phyloP scores from a whole-genome alignment of 225 moss, liverwort and hornwort species.

The Pseudoscleropodium purum region DNA sequence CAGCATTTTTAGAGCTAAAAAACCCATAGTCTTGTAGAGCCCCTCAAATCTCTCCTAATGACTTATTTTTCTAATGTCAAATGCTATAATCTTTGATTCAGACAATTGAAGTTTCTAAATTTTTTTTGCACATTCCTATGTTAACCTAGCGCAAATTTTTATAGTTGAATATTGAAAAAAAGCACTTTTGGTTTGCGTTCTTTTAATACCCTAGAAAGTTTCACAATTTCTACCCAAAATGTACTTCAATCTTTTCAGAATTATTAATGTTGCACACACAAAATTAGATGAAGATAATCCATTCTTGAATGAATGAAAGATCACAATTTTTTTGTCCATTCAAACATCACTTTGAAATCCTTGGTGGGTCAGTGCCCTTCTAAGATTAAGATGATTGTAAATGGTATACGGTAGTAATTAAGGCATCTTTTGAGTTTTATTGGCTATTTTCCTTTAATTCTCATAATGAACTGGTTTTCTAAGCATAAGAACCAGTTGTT shows the following conservation, averaged over 20 bases:
- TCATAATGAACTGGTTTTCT: no score
- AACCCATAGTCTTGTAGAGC: no score
- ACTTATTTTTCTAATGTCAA: not conserved
- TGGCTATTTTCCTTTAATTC: no score
- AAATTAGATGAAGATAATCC: not conserved
- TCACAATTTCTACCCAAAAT: not conserved
- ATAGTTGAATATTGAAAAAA: no score
- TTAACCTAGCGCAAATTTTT: not conserved
- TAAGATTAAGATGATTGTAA: not conserved
- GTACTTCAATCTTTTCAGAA: not conserved
- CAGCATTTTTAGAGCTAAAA: no score
- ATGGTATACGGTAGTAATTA: no score
- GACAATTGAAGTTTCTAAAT: fast-evolving
- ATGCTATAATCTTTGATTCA: not conserved
- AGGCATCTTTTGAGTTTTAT: no score
- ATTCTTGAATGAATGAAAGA: not conserved
- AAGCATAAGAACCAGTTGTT: no score
- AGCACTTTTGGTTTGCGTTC: not conserved
- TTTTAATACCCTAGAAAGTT: no score
- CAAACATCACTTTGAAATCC: not conserved
- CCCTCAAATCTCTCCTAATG: no score
- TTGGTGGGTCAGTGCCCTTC: no score
- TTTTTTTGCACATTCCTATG: not conserved
- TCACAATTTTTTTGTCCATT: not conserved
- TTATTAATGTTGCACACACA: not conserved